A percentile compares a stretch with the other conserved stretches of the same genome.
Conservation (phyloP, 495 filamentous ascomycete genomes). For the Jackrogersella minutella region DNA sequence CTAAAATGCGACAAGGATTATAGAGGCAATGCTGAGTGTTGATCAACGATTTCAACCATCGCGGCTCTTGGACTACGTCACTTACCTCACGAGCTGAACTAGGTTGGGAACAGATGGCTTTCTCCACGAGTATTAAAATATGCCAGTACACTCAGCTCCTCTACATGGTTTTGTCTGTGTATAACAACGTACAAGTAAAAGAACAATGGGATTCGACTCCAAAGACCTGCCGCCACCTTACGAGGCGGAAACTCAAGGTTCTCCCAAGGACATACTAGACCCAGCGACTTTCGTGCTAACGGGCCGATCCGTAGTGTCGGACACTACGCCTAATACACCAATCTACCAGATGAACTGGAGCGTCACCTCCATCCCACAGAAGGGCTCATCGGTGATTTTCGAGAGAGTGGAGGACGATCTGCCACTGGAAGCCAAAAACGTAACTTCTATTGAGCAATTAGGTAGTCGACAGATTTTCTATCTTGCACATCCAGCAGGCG, state of each 20-base stretch:
- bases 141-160: neutral
- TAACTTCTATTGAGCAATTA: neutral
- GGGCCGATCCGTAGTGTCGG: neutral
- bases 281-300: neutral
- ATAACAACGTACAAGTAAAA: neutral
- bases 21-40: constrained; percentile 1
- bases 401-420: neutral
- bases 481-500: constrained; percentile 1
- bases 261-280: neutral
- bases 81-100: neutral
- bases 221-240: neutral
- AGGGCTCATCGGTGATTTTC: constrained; percentile 4
- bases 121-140: neutral
- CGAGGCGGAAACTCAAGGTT: neutral
- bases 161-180: neutral
- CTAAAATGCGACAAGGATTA: neutral
- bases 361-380: constrained; percentile 9
- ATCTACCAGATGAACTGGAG: constrained; percentile 6
- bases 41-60: neutral
- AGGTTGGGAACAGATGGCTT: neutral
- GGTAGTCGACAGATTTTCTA: constrained; percentile 2
- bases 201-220: neutral
- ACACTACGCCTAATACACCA: neutral
- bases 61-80: constrained; percentile 13
- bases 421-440: neutral